Base-by-base conservation (phyloP, 148 eudicot genomes). In the Suaeda aralocaspica region DNA sequence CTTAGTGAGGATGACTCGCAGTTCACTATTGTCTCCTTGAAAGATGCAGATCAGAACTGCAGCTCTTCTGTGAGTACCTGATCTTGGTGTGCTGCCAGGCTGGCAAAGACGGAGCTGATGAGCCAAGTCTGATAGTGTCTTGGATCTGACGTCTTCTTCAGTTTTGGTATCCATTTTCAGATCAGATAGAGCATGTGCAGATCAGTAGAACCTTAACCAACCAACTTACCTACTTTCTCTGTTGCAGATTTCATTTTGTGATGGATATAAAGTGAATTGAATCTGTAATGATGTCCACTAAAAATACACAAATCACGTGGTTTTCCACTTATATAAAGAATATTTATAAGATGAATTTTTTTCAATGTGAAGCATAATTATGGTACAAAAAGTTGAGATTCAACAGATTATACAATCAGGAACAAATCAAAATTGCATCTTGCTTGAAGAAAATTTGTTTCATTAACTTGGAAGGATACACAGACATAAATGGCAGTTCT, bases 31-130 rank as follows among this genome's bases (percentile, higher is more conserved):
- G 30, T 80, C 70, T 36, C 80, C 88, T 78, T 86, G 79, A 70
- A 84, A 88, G 62, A 91, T 69, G 73, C 97, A 91, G 70, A 88
- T 64, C 75, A 91, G 78, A 67, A 91, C 97, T 15, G 97, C 91
- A 5, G 97, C 91, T 77, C 82, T 82, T 49, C 76, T 88, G 49
- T 1, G n/a, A 21, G 48, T 55, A 46, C 14, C 52, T 34, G 64
- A 64, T 68, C 71, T 69, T 53, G 56, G 33, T 31, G 53, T 22
- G 28, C 41, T 12, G 62, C 60, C 25, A n/a, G 87, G 77, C n/a
- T 67, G 85, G 55, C 74, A 78, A 30, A 72, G 78, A 10, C 88
- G 77, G 60, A 90, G 87, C 67, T 80, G 88, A 61, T 78, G 85
- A 33, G 89, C 82, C 64, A 89, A 73, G 61, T 66, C 74, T 21